Conservation (phyloP, 805 yeast genomes). For the Candida sanyiensis region DNA sequence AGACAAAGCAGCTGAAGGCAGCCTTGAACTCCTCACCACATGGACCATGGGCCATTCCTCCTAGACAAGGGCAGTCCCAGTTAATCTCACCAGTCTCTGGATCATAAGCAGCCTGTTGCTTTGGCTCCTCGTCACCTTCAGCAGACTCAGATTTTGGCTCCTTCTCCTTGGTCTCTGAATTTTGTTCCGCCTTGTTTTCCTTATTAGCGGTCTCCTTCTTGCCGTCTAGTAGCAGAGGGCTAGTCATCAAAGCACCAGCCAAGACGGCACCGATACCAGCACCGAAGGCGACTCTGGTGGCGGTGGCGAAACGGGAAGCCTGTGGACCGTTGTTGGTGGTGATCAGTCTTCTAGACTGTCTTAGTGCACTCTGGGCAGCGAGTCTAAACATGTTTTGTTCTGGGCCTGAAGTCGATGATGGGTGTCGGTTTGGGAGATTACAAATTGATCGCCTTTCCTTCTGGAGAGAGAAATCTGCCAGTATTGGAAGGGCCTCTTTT, state of each 20-base stretch:
- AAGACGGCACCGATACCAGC: slow-evolving; percentile 1
- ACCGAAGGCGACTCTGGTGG: background rate
- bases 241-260: slow-evolving; percentile 1
- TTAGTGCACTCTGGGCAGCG: background rate
- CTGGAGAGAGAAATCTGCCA: too few species aligned
- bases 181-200: slow-evolving; percentile 2
- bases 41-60: slow-evolving; percentile 99
- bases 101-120: slow-evolving; percentile 69
- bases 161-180: slow-evolving; percentile 4
- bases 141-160: slow-evolving; percentile 2
- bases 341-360: slow-evolving; percentile 3
- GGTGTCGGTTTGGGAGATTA: too few species aligned
- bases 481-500: too few species aligned
- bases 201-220: slow-evolving; percentile 1
- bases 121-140: slow-evolving; percentile 29
- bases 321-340: background rate
- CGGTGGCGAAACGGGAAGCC: background rate
- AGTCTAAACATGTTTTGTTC: slow-evolving; percentile 5
- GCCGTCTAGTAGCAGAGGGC: slow-evolving; percentile 2
- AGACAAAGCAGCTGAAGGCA: slow-evolving; percentile 92
- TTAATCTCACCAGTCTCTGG: slow-evolving; percentile 98
- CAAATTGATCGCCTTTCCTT: too few species aligned
- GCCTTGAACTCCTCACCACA: slow-evolving; percentile 94
- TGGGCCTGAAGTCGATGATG: too few species aligned
- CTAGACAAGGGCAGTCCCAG: slow-evolving; percentile 99